Base-by-base conservation (phyloP, 2,329 filamentous ascomycete genomes). In the Periconia sp. region DNA sequence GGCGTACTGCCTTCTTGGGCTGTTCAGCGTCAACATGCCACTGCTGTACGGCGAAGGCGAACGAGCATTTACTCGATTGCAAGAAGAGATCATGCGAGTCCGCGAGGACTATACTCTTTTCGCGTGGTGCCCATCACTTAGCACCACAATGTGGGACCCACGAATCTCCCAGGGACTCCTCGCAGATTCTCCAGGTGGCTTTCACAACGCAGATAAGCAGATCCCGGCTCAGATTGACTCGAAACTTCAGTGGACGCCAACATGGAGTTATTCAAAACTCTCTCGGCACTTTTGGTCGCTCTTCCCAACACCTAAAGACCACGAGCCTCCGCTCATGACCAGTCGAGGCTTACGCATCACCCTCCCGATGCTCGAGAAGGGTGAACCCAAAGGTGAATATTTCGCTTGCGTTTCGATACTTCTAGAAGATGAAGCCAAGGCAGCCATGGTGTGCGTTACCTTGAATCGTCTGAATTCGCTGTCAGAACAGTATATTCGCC, bases 1-100 rank as follows among this genome's bases (percentile, higher is more conserved):
- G n/a, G 54, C 50, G 11, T 57, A 56, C 19, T 48, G 37, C 2
- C 36, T 57, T 5, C 43, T 56, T 16, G 53, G 53, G 2, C 46
- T 56, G 10, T 56, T 56, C 30, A 29, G 44, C 5, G 43, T 53
- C 28, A 41, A 50, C 22, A 45, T 53, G 40, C 37, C 50, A 4
- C 30, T 50, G 30, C 36, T 50, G 10, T 52, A 52, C 32, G 46
- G 46, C 1, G 49, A 52, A 41, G 52, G 54, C 7, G 24, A 39
- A 12, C 25, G 28, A 21, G 49, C 49, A 5, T 52, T 50, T 13
- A 15, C 40, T 7, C 22, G 49, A 30, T 32, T 50, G 6, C 46
- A 52, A 22, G 10, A 32, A 13, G 49, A 46, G 18, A 50, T 52
- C 11, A 19, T 34, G 13, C 36, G 32, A 17, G 17, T 22, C 3